A percentile compares a stretch with the other conserved stretches of the same genome.
phyloP scores from a whole-genome alignment of 306 rosid species.

The Castanospermum australe region DNA sequence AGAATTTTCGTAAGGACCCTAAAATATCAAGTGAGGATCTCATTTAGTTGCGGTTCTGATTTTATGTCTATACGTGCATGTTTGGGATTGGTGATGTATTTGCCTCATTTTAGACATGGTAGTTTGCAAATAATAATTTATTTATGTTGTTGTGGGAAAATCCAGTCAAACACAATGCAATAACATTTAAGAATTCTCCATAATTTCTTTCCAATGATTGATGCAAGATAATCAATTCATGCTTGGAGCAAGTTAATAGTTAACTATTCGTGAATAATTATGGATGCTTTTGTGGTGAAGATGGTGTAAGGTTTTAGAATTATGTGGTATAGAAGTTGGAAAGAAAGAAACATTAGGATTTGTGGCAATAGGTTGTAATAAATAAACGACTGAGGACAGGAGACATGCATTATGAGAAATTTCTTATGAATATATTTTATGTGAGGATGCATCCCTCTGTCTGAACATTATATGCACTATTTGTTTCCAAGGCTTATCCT shows the following conservation, averaged over 20 bases:
- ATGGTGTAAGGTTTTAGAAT: constrained; percentile 9
- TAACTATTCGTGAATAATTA: neutral
- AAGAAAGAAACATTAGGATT: neutral
- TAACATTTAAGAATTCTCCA: neutral
- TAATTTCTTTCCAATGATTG: neutral
- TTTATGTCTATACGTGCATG: neutral
- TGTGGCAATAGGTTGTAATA: neutral
- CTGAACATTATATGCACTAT: neutral
- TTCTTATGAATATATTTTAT: too few relatives aligned
- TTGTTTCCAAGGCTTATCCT: constrained; percentile 15
- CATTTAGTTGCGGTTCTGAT: constrained; percentile 7
- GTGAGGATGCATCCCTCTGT: neutral
- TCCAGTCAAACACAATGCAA: neutral
- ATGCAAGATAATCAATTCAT: neutral
- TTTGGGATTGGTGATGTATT: neutral
- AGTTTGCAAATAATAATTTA: constrained; percentile 7
- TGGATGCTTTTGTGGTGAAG: too few relatives aligned
- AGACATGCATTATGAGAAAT: too few relatives aligned
- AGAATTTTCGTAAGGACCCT: constrained; percentile 71
- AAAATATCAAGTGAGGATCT: constrained; percentile 68
- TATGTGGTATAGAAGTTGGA: constrained; percentile 9
- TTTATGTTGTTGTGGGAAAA: neutral
- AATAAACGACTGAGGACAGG: neutral
- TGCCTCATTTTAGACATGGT: constrained; percentile 7
- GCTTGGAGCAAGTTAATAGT: neutral